These are phyloP conservation scores for Colletotrichum abscissum DNA, from an alignment of 2,329 filamentous ascomycete species.

Conservation along the genomic window DNA sequence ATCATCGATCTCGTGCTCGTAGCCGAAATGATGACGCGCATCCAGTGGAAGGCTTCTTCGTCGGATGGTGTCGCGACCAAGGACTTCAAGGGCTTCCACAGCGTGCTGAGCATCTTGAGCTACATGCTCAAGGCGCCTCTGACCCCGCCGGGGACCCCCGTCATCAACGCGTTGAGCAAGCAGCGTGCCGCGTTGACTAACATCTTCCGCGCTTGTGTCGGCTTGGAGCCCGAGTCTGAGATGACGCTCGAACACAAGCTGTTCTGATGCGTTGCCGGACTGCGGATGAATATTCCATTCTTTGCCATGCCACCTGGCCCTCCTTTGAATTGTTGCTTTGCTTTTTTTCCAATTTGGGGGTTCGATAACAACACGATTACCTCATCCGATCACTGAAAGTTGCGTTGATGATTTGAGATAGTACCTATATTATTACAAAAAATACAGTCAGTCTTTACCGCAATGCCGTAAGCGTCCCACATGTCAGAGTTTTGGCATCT, in stretches of 20 bases:
- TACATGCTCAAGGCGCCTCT: slow-evolving; percentile 99
- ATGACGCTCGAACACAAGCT: slow-evolving; percentile 99
- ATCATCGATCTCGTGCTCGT: slow-evolving; percentile 97
- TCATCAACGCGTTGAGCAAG: slow-evolving; percentile 95
- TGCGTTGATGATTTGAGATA: neutral
- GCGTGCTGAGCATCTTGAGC: slow-evolving; percentile 94
- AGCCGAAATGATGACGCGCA: slow-evolving; percentile 98
- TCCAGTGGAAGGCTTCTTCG: slow-evolving; percentile 83
- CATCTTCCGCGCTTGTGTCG: slow-evolving; percentile 98
- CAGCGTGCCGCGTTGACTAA: slow-evolving; percentile 95
- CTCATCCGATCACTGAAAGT: neutral
- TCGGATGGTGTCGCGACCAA: slow-evolving; percentile 62
- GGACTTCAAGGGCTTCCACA: slow-evolving; percentile 95
- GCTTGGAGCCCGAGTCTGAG: slow-evolving; percentile 95
- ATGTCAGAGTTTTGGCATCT: slow-evolving; percentile 19
- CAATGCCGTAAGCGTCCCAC: slow-evolving; percentile 11
- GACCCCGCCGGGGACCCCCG: slow-evolving; percentile 93
- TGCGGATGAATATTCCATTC: slow-evolving; percentile 1
- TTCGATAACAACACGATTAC: neutral
- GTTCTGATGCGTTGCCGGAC: slow-evolving; percentile 64
- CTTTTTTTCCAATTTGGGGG: neutral
- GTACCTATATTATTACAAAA: slow-evolving; percentile 1
- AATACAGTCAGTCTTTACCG: slow-evolving; percentile 30
- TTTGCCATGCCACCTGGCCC: slow-evolving; percentile 15
- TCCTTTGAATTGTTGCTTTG: neutral